Conservation (phyloP, 352 stramenopile genomes). For the Phytophthora litchii region DNA sequence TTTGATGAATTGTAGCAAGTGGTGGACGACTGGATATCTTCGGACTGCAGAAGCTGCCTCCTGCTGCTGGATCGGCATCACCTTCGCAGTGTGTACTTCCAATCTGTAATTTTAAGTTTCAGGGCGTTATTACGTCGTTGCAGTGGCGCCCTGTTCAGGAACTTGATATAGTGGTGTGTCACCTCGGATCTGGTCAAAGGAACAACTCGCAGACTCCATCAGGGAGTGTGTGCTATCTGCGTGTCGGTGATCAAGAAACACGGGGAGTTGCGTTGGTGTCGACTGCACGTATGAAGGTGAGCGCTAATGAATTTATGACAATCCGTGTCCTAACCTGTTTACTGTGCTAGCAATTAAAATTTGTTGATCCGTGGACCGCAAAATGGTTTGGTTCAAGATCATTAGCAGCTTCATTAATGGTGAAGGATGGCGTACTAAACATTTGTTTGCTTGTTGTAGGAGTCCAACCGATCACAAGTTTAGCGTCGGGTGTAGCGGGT, state of each 20-base stretch:
- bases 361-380: conserved; percentile 38
- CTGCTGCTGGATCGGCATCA: neutral
- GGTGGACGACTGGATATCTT: conserved; percentile 31
- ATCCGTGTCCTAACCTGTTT: neutral
- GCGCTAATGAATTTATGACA: neutral
- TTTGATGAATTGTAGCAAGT: conserved; percentile 24
- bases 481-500: conserved; percentile 39
- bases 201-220: conserved; percentile 1
- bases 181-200: conserved; percentile 16
- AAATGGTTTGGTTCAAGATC: conserved; percentile 31
- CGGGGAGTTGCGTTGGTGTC: conserved; percentile 7
- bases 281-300: conserved; percentile 18
- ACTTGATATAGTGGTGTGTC: conserved; percentile 33
- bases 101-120: conserved; percentile 15
- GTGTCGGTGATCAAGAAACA: conserved; percentile 11
- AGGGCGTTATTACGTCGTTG: conserved; percentile 33
- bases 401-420: neutral
- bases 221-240: conserved; percentile 25
- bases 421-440: neutral
- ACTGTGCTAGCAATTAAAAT: conserved; percentile 18
- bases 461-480: conserved; percentile 33
- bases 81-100: conserved; percentile 14
- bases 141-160: conserved; percentile 39
- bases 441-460: conserved; percentile 16
- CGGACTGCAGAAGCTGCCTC: conserved; percentile 4